phyloP scores from a whole-genome alignment of 2,329 filamentous ascomycete genomes.

The Proliferodiscus dingleyae region DNA sequence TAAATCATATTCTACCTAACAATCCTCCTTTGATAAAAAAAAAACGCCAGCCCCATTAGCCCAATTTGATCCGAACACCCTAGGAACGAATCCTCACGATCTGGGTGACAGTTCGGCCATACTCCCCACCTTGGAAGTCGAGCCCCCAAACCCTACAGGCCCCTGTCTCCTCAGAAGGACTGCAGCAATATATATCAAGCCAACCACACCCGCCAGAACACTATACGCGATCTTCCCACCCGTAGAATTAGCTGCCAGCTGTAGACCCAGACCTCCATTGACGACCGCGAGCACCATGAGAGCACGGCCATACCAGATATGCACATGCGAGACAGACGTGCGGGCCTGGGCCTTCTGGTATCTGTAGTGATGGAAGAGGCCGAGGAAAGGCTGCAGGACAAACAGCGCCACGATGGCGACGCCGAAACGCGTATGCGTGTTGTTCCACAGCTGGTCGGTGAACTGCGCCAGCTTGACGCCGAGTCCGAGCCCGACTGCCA shows the following conservation, averaged over 20 bases:
- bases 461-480: conserved; percentile 46
- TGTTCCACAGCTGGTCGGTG: conserved; percentile 45
- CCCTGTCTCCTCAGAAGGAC: conserved; percentile 17
- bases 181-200: conserved; percentile 39
- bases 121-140: too few species aligned
- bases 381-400: conserved; percentile 53
- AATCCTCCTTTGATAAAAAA: too few species aligned
- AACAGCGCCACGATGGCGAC: conserved; percentile 50
- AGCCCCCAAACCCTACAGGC: conserved; percentile 34
- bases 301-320: conserved; percentile 58
- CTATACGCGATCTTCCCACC: conserved; percentile 49
- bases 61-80: too few species aligned
- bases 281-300: conserved; percentile 55
- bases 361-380: conserved; percentile 52
- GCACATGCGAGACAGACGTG: conserved; percentile 47
- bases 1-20: too few species aligned
- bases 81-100: too few species aligned
- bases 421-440: conserved; percentile 52
- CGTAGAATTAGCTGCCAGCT: conserved; percentile 39
- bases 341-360: conserved; percentile 45
- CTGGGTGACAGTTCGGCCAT: too few species aligned
- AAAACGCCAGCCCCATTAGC: too few species aligned
- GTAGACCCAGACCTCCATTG: conserved; percentile 59
- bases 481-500: conserved; percentile 57
- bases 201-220: conserved; percentile 48